Evolutionary conservation across 2,329 filamentous ascomycete species (phyloP), one percentile per base, ranked within the genome.

Genomic region (Sarocladiaceae sp.): DNA sequence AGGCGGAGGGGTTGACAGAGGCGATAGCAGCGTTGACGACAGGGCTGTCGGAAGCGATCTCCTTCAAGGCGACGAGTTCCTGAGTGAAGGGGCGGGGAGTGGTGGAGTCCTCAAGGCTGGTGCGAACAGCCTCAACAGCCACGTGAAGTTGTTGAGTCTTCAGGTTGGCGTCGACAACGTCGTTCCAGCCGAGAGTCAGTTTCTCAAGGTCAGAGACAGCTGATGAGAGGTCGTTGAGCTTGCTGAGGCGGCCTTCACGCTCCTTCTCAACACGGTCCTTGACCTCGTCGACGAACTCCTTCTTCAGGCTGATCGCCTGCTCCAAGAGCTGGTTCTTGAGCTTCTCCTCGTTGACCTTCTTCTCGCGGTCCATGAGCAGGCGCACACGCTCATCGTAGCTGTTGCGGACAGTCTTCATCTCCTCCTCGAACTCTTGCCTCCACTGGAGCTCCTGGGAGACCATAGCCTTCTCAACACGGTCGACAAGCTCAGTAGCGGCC

Each of bases 111-210:
- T 91, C 86, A 20, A 97, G 81, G 49, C 87, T 90, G 53, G 89
- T 84, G 59, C 90, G 87, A 50, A 97, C 91, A 35, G 93, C 90
- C 66, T 99, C 94, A 26, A 97, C 88, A 18, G 94, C 94, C 31
- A 99, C 90, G 65, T 97, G 90, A 25, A 99, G 84, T 72, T 97
- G 92, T 71, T 99, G 94, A 1, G 94, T 97, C 70, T 89, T 87
- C 57, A 97, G 82, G 72, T 94, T 97, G 55, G 82, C 78, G 66
- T 97, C 91, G 20, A 99, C 84, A 33, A 97, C 90, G 36, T 85
- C 83, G 71, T 93, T 95, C 91, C 91, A 97, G 58, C 90, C 87
- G 1, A 83, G 82, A 1, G 92, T 95, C 52, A 99, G 82, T 69
- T 86, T 85, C 73, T 97, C 92, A 12, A 99, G 83, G 61, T 95